Base-by-base conservation (phyloP, 257 asterid genomes). In the Solanum chmielewskii region DNA sequence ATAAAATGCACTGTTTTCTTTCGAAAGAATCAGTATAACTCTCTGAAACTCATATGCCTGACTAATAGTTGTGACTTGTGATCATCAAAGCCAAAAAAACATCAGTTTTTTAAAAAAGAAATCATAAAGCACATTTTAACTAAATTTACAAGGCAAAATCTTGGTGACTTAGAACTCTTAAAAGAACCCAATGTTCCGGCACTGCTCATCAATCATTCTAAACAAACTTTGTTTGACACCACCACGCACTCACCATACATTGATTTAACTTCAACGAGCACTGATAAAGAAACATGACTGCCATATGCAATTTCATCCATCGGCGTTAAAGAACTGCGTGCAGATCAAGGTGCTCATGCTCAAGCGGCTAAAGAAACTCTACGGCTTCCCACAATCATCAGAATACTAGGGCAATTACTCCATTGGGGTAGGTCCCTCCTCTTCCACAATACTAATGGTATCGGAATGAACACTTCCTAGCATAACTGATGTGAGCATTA, bases 401-500 rank as follows among this genome's bases (percentile, higher is more conserved):
- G 42, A 81, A 29, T 47, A 21, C 31, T 29, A 47, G 29, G 15
- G 31, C 11, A 49, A 81, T 49, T 35, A 81, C 69, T 81, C 85
- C 85, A 81, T 81, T 16, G 85, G 85, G 29, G 85, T 81, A 81
- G 85, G 85, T 81, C 45, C 69, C 11, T 20, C 85, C 44, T 81
- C 85, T 11, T 49, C 85, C 85, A 49, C 39, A 20, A 49, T 81
- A 52, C 29, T 47, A 52, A 81, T 18, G 14, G 69, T 18, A 81
- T 81, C 69, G 12, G 85, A 81, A 25, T 77, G 86, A 25, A 69
- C 73, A 60, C 94, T 93, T 69, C 98, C 98, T 18, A 91, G 91
- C 93, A 92, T 91, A 84, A 95, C 74, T 37, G 98, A 97, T 6
- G 94, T 93, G 62, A 94, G 87, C 98, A 97, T 97, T 90, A 97